Conservation (phyloP, 257 asterid genomes). For the Petunia secreta region DNA sequence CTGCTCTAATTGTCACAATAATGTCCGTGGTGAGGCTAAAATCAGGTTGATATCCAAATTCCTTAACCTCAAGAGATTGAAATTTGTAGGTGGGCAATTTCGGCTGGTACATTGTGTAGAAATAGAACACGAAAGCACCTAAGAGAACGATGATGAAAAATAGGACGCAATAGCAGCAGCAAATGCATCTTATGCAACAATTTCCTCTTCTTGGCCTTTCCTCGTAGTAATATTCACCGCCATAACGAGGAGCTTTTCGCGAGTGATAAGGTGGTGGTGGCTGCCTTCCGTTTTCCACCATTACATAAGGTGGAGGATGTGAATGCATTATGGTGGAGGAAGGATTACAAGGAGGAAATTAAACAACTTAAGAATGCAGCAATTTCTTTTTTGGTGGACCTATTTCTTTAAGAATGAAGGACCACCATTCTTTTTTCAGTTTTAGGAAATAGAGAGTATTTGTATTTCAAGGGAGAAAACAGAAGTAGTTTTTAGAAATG, state of each 20-base stretch:
- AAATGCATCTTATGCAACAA: constrained; percentile 41
- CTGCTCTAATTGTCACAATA: constrained; percentile 38
- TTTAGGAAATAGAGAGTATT: too few species aligned
- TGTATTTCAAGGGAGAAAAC: too few species aligned
- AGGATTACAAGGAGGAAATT: constrained; percentile 20
- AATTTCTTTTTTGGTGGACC: too few species aligned
- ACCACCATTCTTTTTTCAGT: too few species aligned
- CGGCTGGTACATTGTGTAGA: constrained; percentile 43
- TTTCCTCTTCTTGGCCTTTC: constrained; percentile 19
- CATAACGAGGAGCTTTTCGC: constrained; percentile 43
- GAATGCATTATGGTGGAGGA: too few species aligned
- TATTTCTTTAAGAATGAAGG: too few species aligned
- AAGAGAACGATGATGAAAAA: constrained; percentile 40
- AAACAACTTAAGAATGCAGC: too few species aligned
- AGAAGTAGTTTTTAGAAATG: not conserved
- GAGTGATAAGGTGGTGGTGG: constrained; percentile 36
- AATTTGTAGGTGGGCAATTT: constrained; percentile 46
- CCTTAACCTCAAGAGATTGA: constrained; percentile 39
- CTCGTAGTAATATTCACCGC: constrained; percentile 14
- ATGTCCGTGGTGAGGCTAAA: constrained; percentile 44
- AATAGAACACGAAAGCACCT: not conserved
- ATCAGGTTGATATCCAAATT: constrained; percentile 44
- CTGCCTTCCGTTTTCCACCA: constrained; percentile 29
- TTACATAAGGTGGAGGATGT: constrained; percentile 44
- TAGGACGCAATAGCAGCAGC: constrained; percentile 51